These are phyloP conservation scores for Ogataea trehalophila DNA, from an alignment of 805 yeast genomes.

Conservation along the genomic window DNA sequence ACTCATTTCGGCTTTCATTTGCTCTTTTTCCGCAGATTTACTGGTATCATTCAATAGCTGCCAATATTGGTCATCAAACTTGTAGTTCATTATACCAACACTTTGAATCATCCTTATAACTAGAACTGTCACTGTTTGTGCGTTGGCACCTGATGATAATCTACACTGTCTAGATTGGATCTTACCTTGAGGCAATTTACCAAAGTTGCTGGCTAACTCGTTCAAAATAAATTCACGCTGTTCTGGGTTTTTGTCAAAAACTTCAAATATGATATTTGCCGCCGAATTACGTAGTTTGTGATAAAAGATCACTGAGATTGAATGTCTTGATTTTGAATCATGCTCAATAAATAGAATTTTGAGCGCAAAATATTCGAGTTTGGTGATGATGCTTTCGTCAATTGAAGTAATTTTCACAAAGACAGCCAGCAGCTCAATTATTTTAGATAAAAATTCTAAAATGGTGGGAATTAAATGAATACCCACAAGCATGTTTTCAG, in stretches of 20 bases:
- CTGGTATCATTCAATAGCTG: conserved; percentile 4
- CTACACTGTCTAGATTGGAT: conserved; percentile 38
- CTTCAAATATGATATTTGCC: conserved; percentile 29
- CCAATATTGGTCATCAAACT: conserved; percentile 24
- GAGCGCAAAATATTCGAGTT: conserved; percentile 49
- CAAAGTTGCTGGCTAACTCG: conserved; percentile 52
- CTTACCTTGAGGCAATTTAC: conserved; percentile 44
- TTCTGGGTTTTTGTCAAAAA: conserved; percentile 38
- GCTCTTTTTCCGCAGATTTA: conserved; percentile 8
- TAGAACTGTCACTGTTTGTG: conserved; percentile 46
- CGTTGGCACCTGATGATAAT: conserved; percentile 39
- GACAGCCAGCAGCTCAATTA: conserved; percentile 11
- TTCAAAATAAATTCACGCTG: conserved; percentile 59
- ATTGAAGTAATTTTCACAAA: conserved; percentile 17
- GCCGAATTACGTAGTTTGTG: conserved; percentile 26
- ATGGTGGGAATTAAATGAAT: too few relatives aligned
- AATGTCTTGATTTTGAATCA: conserved; percentile 20
- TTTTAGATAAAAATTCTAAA: conserved; percentile 4
- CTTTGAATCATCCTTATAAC: conserved; percentile 38
- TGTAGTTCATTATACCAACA: conserved; percentile 10
- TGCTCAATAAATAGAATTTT: conserved; percentile 37
- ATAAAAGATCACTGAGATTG: conserved; percentile 17
- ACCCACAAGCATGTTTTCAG: not conserved
- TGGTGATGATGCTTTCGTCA: conserved; percentile 53
- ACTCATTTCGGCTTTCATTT: conserved; percentile 8